Conservation (phyloP, 345 rosid genomes). For the Laguncularia racemosa region DNA sequence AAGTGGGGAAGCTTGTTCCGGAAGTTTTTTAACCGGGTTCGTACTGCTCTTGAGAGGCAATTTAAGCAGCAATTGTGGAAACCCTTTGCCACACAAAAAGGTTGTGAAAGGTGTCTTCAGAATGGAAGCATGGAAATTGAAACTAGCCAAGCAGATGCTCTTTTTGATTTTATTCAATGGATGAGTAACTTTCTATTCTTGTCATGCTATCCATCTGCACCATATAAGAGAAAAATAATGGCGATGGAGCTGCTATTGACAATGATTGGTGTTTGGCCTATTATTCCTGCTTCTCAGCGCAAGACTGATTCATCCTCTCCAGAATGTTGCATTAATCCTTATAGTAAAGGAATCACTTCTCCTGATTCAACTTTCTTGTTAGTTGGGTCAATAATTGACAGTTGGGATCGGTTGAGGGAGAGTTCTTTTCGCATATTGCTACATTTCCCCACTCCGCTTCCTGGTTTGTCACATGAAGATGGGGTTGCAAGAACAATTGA, state of each 20-base stretch:
- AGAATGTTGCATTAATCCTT: constrained; percentile 55
- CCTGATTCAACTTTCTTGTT: constrained; percentile 69
- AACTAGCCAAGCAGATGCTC: constrained; percentile 50
- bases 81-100: constrained; percentile 27
- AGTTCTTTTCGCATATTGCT: constrained; percentile 83
- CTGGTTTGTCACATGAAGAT: constrained; percentile 67
- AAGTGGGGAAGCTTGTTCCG: constrained; percentile 92
- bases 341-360: constrained; percentile 51
- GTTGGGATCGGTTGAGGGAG: constrained; percentile 95
- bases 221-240: constrained; percentile 93
- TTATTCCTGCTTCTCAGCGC: constrained; percentile 41
- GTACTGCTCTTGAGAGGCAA: constrained; percentile 88
- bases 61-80: constrained; percentile 65
- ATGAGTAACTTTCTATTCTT: constrained; percentile 68
- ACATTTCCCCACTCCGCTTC: constrained; percentile 86
- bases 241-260: constrained; percentile 80
- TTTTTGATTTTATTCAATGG: constrained; percentile 88
- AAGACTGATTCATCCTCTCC: constrained; percentile 20
- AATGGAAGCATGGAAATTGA: constrained; percentile 26
- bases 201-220: constrained; percentile 95
- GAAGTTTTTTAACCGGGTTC: constrained; percentile 84
- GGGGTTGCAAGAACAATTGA: constrained; percentile 56
- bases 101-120: constrained; percentile 14
- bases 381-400: constrained; percentile 88
- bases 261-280: constrained; percentile 81